Evolutionary conservation across 2,329 filamentous ascomycete genomes (phyloP).

Genomic region (Sporothrix brasiliensis): DNA sequence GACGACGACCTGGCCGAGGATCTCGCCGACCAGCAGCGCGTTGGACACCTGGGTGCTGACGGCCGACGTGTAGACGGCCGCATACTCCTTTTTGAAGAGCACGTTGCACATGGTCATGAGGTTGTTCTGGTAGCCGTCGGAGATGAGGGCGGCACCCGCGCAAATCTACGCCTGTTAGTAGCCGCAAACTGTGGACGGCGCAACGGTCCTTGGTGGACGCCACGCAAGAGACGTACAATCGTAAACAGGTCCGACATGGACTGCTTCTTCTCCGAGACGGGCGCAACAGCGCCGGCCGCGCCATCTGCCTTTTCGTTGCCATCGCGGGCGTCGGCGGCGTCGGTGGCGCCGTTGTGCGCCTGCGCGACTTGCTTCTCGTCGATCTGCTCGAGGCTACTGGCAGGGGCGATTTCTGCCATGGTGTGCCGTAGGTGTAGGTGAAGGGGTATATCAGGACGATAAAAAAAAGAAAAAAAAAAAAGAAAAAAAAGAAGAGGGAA

Average conservation of each 20-base stretch:
- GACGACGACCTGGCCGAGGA: conserved; percentile 59
- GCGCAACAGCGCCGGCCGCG: neutral
- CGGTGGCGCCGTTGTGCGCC: neutral
- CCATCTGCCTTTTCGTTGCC: neutral
- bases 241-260: conserved; percentile 33
- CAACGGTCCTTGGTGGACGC: too few relatives aligned
- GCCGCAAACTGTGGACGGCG: neutral
- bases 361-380: conserved; percentile 25
- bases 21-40: conserved; percentile 58
- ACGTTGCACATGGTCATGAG: conserved; percentile 44
- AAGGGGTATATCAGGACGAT: neutral
- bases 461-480: neutral
- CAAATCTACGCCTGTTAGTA: conserved; percentile 28
- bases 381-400: conserved; percentile 11
- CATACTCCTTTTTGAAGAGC: conserved; percentile 41
- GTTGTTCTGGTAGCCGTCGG: conserved; percentile 44
- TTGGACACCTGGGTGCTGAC: conserved; percentile 53
- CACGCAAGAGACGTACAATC: conserved; percentile 18
- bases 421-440: neutral
- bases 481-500: too few relatives aligned
- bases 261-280: conserved; percentile 28
- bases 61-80: conserved; percentile 41
- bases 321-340: neutral
- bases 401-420: conserved; percentile 23
- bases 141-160: conserved; percentile 39